phyloP scores from a whole-genome alignment of 306 rosid species.

The Pyrus pyrifolia region DNA sequence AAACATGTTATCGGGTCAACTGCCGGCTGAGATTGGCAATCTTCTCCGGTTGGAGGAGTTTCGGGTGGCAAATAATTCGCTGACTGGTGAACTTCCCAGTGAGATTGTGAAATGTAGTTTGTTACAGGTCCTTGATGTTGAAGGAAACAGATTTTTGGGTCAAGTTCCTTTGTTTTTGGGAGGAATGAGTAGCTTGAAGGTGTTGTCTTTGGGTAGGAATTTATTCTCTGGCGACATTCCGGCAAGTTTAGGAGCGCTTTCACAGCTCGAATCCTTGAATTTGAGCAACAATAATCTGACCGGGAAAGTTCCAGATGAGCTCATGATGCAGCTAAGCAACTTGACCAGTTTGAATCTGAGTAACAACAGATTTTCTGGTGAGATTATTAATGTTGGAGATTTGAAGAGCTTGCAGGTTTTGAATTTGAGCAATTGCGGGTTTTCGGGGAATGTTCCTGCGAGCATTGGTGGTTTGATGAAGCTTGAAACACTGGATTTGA shows the following conservation, averaged over 20 bases:
- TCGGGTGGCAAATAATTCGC: slow-evolving; percentile 37
- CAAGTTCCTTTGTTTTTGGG: slow-evolving; percentile 47
- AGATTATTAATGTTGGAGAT: slow-evolving; percentile 39
- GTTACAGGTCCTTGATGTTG: slow-evolving; percentile 57
- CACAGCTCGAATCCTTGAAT: slow-evolving; percentile 46
- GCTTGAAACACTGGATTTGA: slow-evolving; percentile 59
- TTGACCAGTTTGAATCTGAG: slow-evolving; percentile 60
- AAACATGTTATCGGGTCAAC: slow-evolving; percentile 47
- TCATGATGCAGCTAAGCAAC: slow-evolving; percentile 50
- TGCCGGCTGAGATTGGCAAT: slow-evolving; percentile 43
- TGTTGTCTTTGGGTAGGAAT: slow-evolving; percentile 50
- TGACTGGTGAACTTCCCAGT: slow-evolving; percentile 44
- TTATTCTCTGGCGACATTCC: slow-evolving; percentile 50
- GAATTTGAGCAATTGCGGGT: slow-evolving; percentile 64
- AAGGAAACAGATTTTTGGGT: slow-evolving; percentile 47
- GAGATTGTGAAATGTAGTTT: slow-evolving; percentile 46
- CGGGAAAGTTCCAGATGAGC: slow-evolving; percentile 44
- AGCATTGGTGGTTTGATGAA: slow-evolving; percentile 60
- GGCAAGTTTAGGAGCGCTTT: slow-evolving; percentile 35
- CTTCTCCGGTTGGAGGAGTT: slow-evolving; percentile 47
- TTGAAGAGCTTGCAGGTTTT: slow-evolving; percentile 47
- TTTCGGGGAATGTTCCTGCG: slow-evolving; percentile 53
- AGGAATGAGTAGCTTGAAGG: slow-evolving; percentile 28
- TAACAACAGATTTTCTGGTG: slow-evolving; percentile 53
- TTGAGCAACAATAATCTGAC: slow-evolving; percentile 49